Percentiles rank a stretch among this genome's conserved stretches.
Evolutionary conservation across 2,329 filamentous ascomycete species (phyloP).

Genomic region (Colletotrichum gigasporum): DNA sequence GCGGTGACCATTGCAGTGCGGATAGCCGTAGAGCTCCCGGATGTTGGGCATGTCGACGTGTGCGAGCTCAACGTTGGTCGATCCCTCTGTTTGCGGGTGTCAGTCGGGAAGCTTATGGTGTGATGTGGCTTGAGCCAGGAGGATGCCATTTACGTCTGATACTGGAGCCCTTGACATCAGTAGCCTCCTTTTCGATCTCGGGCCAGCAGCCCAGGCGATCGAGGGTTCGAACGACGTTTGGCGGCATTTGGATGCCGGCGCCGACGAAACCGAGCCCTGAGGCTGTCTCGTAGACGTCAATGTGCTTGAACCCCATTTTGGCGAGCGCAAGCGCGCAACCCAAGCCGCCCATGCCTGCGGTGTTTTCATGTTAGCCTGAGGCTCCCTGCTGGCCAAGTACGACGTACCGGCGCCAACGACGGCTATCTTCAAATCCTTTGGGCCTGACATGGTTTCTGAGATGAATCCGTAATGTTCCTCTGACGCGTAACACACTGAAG

Average conservation of each 20-base stretch:
- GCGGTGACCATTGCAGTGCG: slow-evolving; percentile 84
- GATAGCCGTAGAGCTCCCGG: slow-evolving; percentile 73
- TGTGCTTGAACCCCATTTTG: slow-evolving; percentile 77
- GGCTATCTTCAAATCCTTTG: slow-evolving; percentile 50
- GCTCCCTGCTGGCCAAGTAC: not conserved
- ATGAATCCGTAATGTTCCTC: not conserved
- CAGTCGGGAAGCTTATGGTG: not conserved
- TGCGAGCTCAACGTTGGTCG: slow-evolving; percentile 73
- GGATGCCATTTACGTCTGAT: slow-evolving; percentile 66
- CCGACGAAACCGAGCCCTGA: slow-evolving; percentile 82
- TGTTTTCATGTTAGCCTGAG: not conserved
- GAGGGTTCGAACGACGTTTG: slow-evolving; percentile 82
- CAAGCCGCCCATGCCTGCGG: slow-evolving; percentile 79
- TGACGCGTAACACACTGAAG: not conserved
- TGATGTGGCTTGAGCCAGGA: not conserved
- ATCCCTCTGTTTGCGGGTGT: slow-evolving; percentile 61
- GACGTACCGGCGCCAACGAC: slow-evolving; percentile 58
- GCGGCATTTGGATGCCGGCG: slow-evolving; percentile 85
- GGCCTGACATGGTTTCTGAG: slow-evolving; percentile 39
- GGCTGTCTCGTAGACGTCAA: slow-evolving; percentile 79
- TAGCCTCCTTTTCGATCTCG: slow-evolving; percentile 75
- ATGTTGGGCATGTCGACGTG: slow-evolving; percentile 77
- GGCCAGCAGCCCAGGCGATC: slow-evolving; percentile 78
- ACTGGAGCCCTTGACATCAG: slow-evolving; percentile 75
- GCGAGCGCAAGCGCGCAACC: slow-evolving; percentile 77